These are phyloP conservation scores for Pleoardoris graminearum DNA, from an alignment of 2,329 filamentous ascomycete species.

Conservation along the genomic window DNA sequence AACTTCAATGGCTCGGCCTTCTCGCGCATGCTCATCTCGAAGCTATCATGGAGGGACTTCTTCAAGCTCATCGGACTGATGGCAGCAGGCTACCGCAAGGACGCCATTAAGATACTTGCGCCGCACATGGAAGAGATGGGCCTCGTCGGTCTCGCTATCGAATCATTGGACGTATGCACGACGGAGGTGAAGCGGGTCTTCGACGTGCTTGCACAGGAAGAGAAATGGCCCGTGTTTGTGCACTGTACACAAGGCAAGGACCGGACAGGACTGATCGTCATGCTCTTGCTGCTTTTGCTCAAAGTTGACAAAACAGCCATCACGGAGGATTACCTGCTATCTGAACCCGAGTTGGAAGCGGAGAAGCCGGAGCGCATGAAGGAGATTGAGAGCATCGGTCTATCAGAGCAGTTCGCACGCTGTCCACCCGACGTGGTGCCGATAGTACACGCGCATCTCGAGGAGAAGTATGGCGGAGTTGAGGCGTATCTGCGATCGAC, in stretches of 20 bases:
- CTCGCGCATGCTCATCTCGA: conserved; percentile 67
- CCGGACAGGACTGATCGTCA: conserved; percentile 72
- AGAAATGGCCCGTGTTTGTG: conserved; percentile 66
- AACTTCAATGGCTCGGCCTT: conserved; percentile 75
- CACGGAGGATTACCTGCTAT: conserved; percentile 71
- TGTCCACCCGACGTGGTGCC: conserved; percentile 68
- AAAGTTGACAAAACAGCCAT: conserved; percentile 63
- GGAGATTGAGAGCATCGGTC: conserved; percentile 71
- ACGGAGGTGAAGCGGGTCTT: conserved; percentile 62
- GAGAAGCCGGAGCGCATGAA: conserved; percentile 66
- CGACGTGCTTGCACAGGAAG: conserved; percentile 51
- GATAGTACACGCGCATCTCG: conserved; percentile 61
- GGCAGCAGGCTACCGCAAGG: conserved; percentile 66
- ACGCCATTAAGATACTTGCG: conserved; percentile 71
- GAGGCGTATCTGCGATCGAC: conserved; percentile 66
- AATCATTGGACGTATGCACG: conserved; percentile 70
- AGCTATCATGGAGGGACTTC: conserved; percentile 69
- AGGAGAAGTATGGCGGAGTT: conserved; percentile 66
- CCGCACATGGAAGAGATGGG: conserved; percentile 72
- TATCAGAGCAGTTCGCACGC: conserved; percentile 68
- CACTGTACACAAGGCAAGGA: conserved; percentile 94
- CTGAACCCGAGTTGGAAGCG: conserved; percentile 61
- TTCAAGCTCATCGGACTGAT: conserved; percentile 66
- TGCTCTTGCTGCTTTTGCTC: conserved; percentile 69
- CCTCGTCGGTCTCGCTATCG: conserved; percentile 68